phyloP scores from a whole-genome alignment of 1,284 basidiomycete species.

The Meripilus lineatus region DNA sequence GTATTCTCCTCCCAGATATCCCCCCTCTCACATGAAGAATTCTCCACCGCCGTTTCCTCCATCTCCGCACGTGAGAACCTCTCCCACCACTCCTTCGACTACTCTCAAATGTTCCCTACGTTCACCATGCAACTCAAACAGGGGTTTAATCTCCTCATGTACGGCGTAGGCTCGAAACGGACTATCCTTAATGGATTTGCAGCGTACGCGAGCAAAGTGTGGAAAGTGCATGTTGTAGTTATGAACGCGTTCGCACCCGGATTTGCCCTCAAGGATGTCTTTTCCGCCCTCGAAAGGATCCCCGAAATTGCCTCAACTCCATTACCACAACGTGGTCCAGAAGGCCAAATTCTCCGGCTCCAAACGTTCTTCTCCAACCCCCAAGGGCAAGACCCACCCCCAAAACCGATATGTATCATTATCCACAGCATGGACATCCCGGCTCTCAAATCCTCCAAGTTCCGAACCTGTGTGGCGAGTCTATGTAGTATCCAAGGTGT shows the following conservation, averaged over 20 bases:
- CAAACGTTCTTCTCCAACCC: conserved; percentile 39
- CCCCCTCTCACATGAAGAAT: conserved; percentile 63
- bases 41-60: conserved; percentile 50
- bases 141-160: conserved; percentile 84
- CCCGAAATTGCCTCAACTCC: conserved; percentile 34
- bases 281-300: conserved; percentile 61
- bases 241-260: conserved; percentile 78
- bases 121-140: conserved; percentile 69
- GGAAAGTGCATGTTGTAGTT: conserved; percentile 68
- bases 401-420: conserved; percentile 67
- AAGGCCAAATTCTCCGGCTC: conserved; percentile 61
- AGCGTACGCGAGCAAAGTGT: conserved; percentile 22
- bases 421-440: conserved; percentile 87
- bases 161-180: conserved; percentile 86
- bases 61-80: conserved; percentile 35
- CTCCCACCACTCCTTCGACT: conserved; percentile 24
- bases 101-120: conserved; percentile 43
- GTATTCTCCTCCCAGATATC: conserved; percentile 70
- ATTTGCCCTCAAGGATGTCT: conserved; percentile 65
- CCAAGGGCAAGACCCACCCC: too few species aligned
- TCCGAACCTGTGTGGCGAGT: conserved; percentile 58
- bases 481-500: conserved; percentile 70
- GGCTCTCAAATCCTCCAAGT: conserved; percentile 57
- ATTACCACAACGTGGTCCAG: conserved; percentile 32
- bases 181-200: conserved; percentile 72